Percentiles rank a stretch among this genome's conserved stretches.
Evolutionary conservation across 306 rosid species (phyloP).

Genomic region (Psophocarpus tetragonolobus): DNA sequence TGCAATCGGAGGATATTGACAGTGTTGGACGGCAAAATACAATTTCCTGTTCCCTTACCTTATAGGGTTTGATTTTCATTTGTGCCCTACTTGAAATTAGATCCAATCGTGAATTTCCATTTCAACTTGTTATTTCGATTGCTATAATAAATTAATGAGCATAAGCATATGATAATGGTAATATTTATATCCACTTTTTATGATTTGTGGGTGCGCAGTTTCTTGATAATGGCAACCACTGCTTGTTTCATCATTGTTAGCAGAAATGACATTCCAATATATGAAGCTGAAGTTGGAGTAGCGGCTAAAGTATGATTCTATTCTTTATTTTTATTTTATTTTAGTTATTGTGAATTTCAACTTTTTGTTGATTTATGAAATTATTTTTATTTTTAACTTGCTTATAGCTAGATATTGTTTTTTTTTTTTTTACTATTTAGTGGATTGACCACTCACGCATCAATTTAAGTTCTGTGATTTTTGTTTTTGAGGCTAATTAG

Average conservation of each 20-base stretch:
- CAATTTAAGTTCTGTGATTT: constrained; percentile 3
- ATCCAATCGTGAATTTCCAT: not conserved
- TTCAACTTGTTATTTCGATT: not conserved
- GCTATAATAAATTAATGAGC: not conserved
- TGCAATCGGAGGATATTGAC: not conserved
- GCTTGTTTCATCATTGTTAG: constrained; percentile 98
- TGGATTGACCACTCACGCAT: constrained; percentile 11
- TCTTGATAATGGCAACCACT: constrained; percentile 71
- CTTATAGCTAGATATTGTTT: not conserved
- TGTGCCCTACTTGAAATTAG: not conserved
- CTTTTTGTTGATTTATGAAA: not conserved
- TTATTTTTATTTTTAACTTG: not conserved
- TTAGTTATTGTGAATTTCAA: not conserved
- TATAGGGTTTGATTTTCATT: not conserved
- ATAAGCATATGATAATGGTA: not conserved
- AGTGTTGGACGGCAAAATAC: not conserved
- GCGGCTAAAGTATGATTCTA: constrained; percentile 70
- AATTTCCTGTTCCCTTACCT: not conserved
- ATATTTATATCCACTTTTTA: not conserved
- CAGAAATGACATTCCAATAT: constrained; percentile 93
- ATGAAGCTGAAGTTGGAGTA: constrained; percentile 98
- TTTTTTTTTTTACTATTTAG: constrained; percentile 1
- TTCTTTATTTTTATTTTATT: not conserved
- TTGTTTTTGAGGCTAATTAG: not conserved
- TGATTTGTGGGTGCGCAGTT: constrained; percentile 3